Conservation (phyloP, 2,329 filamentous ascomycete genomes). For the Dactylella cylindrospora region DNA sequence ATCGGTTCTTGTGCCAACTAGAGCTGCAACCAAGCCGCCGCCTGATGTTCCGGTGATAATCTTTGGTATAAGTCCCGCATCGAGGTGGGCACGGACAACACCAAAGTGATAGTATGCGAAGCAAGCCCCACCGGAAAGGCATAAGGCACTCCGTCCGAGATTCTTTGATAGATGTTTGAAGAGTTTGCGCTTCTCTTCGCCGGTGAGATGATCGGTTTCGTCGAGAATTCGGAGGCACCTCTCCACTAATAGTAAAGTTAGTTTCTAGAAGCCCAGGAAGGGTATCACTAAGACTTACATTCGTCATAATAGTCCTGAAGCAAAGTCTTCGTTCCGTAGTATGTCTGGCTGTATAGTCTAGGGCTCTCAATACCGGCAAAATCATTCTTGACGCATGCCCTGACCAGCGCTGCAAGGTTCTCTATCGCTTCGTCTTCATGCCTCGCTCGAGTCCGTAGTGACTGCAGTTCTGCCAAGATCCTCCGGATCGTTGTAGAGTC, state of each 20-base stretch:
- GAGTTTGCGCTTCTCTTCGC: conserved; percentile 73
- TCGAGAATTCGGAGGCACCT: conserved; percentile 67
- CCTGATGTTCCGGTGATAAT: conserved; percentile 97
- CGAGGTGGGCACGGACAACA: conserved; percentile 83
- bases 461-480: conserved; percentile 74
- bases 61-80: conserved; percentile 80
- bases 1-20: conserved; percentile 86
- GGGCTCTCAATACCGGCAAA: conserved; percentile 94
- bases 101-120: conserved; percentile 92
- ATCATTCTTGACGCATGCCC: conserved; percentile 95
- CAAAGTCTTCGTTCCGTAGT: conserved; percentile 93
- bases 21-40: conserved; percentile 81
- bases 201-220: conserved; percentile 65
- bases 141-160: conserved; percentile 87
- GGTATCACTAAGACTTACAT: conserved; percentile 54
- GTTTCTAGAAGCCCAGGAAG: neutral
- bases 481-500: conserved; percentile 79
- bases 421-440: conserved; percentile 66
- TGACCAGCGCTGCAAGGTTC: conserved; percentile 74
- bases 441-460: conserved; percentile 59
- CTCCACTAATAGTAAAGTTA: conserved; percentile 58
- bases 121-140: conserved; percentile 85
- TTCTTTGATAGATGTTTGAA: conserved; percentile 90
- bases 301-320: conserved; percentile 90
- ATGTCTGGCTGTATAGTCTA: conserved; percentile 93